A percentile compares a stretch with the other conserved stretches of the same genome.
Conservation (phyloP, 1,284 basidiomycete species). For the Ganoderma meredithae region DNA sequence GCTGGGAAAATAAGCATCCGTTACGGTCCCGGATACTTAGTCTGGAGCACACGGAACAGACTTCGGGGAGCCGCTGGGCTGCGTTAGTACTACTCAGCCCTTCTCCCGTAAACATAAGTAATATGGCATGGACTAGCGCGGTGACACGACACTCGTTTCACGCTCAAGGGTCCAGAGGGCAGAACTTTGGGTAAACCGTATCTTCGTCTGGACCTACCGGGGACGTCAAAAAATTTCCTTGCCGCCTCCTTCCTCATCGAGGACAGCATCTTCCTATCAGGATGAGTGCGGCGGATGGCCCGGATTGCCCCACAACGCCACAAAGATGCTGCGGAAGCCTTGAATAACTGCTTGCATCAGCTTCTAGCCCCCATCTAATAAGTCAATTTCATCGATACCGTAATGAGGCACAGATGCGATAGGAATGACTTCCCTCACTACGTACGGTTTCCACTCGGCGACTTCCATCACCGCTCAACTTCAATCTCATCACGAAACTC, state of each 20-base stretch:
- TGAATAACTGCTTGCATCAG: neutral
- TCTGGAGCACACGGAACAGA: neutral
- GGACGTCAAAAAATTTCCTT: neutral
- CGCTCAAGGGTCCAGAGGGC: neutral
- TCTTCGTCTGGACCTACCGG: neutral
- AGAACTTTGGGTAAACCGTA: neutral
- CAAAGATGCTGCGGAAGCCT: neutral
- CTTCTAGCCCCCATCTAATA: neutral
- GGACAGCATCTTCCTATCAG: neutral
- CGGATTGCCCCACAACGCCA: neutral
- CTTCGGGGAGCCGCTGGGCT: neutral
- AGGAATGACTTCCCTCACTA: neutral
- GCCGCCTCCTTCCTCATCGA: neutral
- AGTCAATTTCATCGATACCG: neutral
- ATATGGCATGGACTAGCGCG: neutral
- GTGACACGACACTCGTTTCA: neutral
- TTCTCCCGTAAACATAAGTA: neutral
- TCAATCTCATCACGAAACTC: neutral
- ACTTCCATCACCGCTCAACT: neutral
- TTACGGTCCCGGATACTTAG: neutral
- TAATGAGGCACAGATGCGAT: neutral
- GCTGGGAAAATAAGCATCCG: neutral
- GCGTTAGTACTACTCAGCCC: neutral
- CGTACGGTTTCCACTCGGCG: neutral
- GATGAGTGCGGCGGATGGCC: neutral